Conservation (phyloP, 1,284 basidiomycete genomes). For the Tylopilus sp. region DNA sequence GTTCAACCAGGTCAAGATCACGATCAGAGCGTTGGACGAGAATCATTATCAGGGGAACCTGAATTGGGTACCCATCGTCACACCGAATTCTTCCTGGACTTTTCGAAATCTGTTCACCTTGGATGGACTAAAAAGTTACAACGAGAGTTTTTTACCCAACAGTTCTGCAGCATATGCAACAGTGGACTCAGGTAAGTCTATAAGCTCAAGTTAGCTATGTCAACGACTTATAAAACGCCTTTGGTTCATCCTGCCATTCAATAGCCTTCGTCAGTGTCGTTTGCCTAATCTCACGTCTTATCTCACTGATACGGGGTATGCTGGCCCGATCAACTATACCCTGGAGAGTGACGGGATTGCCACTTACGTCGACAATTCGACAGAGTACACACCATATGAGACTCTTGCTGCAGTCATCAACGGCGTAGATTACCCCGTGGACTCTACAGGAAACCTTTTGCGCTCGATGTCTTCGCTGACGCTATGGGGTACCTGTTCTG, state of each 20-base stretch:
- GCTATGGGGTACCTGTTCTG: conserved; percentile 11
- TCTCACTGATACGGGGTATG: conserved; percentile 3
- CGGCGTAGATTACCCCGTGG: conserved; percentile 27
- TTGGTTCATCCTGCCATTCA: not conserved
- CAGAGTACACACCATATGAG: conserved; percentile 18
- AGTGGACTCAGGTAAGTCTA: conserved; percentile 10
- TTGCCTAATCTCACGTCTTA: conserved; percentile 8
- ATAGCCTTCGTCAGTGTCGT: conserved; percentile 9
- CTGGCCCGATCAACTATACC: too few species aligned
- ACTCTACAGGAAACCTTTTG: conserved; percentile 21
- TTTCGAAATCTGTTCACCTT: conserved; percentile 10
- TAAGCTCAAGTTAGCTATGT: too few species aligned
- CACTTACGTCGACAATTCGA: conserved; percentile 21
- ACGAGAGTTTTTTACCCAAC: conserved; percentile 14
- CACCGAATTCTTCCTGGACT: conserved; percentile 13
- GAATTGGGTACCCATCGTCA: conserved; percentile 25
- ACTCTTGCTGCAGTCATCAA: conserved; percentile 25
- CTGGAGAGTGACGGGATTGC: conserved; percentile 2
- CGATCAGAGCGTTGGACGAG: conserved; percentile 26
- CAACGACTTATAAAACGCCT: too few species aligned
- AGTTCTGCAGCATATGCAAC: conserved; percentile 5
- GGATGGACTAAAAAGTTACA: conserved; percentile 18
- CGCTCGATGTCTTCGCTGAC: conserved; percentile 10
- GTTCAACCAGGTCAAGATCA: conserved; percentile 25
- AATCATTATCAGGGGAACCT: conserved; percentile 24